phyloP scores from a whole-genome alignment of 345 rosid species.

The Eutrema heterophyllum region DNA sequence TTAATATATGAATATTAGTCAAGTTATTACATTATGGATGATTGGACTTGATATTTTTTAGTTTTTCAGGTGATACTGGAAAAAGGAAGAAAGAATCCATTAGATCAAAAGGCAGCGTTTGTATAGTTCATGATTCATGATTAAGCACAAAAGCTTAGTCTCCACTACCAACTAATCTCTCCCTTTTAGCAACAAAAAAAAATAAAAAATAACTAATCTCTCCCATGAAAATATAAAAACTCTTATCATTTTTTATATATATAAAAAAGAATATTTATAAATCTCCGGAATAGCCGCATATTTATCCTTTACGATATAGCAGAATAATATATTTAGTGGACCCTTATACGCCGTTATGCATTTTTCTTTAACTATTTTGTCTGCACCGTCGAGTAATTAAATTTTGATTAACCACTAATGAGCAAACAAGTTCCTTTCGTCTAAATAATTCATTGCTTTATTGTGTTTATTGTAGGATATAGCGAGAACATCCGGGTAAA shows the following conservation, averaged over 20 bases:
- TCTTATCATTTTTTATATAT: background rate
- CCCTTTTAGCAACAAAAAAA: too few relatives aligned
- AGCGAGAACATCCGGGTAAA: background rate
- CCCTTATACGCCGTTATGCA: background rate
- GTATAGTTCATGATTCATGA: conserved; percentile 15
- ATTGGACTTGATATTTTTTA: background rate
- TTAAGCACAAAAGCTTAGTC: conserved; percentile 12
- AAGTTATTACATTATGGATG: conserved; percentile 3
- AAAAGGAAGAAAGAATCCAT: background rate
- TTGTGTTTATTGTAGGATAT: background rate
- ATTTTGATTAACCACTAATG: background rate
- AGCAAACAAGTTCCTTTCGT: background rate
- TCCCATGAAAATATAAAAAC: background rate
- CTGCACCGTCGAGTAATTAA: background rate
- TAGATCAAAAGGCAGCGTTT: conserved; percentile 6
- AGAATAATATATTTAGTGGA: background rate
- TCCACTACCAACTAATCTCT: conserved; percentile 9
- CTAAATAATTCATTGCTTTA: background rate
- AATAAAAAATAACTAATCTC: background rate
- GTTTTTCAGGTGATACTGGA: background rate
- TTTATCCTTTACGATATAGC: background rate
- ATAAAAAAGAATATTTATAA: background rate
- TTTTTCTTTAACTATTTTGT: background rate
- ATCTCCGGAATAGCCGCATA: conserved; percentile 2
- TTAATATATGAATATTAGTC: background rate